Evolutionary conservation across 768 basidiomycete genomes (phyloP), one percentile per base, ranked within the genome.

Genomic region (Leccinum rimulosum): DNA sequence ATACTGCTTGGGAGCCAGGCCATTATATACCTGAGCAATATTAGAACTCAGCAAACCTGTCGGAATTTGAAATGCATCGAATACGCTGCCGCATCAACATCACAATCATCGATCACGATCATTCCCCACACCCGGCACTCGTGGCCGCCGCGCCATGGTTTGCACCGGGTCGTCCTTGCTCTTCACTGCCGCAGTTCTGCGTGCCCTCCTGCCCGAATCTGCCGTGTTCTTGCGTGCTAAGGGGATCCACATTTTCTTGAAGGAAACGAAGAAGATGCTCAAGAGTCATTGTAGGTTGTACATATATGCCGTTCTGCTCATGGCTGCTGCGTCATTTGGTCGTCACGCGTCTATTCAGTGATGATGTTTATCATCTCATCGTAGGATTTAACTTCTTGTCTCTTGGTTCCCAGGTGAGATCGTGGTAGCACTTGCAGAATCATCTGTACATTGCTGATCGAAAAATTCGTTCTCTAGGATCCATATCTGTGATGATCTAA

Each of bases 271-370:
- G 62, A 76, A 74, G 54, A 96, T 95, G 92, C 75, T 95, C 38
- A 91, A 84, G 76, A 73, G 70, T 1, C 91, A 97, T 70, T 96
- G 93, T 93, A 54, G 84, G 27, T 69, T 89, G 45, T 92, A 89
- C 68, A 84, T 95, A 57, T 95, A 95, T 66, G 89, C 89, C 6
- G 78, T 95, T 27, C 74, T 93, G 36, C 80, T 95, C 59, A 92
- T 94, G 89, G 86, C 89, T 5, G 78, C 77, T 77, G 40, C 48
- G 70, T 70, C 14, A 14, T 58, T 64, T 36, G 10, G 1, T 17
- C 7, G 14, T 38, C 36, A 9, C n/a, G n/a, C n/a, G 4, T n/a
- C 9, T 7, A 43, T 43, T n/a, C 6, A 57, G 53, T 14, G 4
- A 12, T 11, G 31, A 17, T 12, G 9, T 25, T 17, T n/a, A 4